Base-by-base conservation (phyloP, 441 rosid genomes). In the Gossypium schwendimanii region DNA sequence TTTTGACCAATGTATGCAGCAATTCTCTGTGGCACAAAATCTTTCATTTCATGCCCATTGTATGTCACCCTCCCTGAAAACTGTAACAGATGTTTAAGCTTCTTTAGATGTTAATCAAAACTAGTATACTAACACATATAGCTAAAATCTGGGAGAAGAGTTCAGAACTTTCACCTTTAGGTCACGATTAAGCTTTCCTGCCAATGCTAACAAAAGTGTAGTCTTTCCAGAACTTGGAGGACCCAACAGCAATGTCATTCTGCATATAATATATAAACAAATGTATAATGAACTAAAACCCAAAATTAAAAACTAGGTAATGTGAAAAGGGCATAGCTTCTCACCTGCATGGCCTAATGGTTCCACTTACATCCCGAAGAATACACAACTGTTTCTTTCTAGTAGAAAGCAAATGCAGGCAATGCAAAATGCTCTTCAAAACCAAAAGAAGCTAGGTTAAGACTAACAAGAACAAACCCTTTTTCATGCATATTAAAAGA, bases 221-320 rank as follows among this genome's bases (percentile, higher is more conserved):
- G 96, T 85, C 73, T 90, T 90, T 64, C 92, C 91, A 7, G 91
- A 86, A 66, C 89, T 74, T 3, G 91, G 94, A 53, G 92, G 92
- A 66, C 96, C 95, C 57, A 89, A 74, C 21, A 89, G 87, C 73
- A 86, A 71, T 26, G 90, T 87, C 76, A 86, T 69, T 49, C 70
- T 66, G 70, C 58, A 23, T 23, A 6, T 18, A 49, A n/a, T 9
- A 20, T 47, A 2, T 12, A 68, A 88, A 77, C 52, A 59, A 39
- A 66, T 33, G 18, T 3, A 21, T 39, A 50, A 1, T n/a, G 67
- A n/a, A 63, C 18, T 47, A 36, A 36, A 63, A 39, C 47, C 67
- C 28, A 9, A 36, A 9, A 2, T 17, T 53, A 6, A 53, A 15
- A 17, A 52, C 21, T n/a, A 39, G 20, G 55, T 15, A 31, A 8